phyloP scores from a whole-genome alignment of 2,329 filamentous ascomycete genomes.

The Arthrobotrys musiformis region DNA sequence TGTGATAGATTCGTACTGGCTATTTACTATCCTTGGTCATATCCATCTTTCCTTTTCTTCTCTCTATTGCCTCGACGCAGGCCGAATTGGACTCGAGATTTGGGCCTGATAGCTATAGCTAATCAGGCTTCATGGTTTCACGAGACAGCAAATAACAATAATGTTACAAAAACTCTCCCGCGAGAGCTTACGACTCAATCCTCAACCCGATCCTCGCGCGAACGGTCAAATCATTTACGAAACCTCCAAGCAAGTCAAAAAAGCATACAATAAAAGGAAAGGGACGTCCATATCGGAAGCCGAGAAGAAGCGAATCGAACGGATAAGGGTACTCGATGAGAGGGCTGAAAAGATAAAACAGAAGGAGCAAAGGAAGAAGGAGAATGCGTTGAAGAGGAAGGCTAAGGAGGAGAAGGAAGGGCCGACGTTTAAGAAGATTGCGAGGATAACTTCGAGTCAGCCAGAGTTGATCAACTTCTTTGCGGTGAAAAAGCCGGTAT shows the following conservation, averaged over 20 bases:
- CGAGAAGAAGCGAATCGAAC: constrained; percentile 35
- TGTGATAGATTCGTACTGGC: background rate
- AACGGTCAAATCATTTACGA: constrained; percentile 37
- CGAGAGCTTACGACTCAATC: constrained; percentile 37
- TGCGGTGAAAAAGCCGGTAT: constrained; percentile 30
- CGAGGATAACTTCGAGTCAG: constrained; percentile 48
- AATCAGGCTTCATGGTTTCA: background rate
- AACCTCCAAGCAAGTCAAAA: constrained; percentile 50
- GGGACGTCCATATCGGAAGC: constrained; percentile 33
- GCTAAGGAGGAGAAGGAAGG: constrained; percentile 53
- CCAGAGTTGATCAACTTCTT: constrained; percentile 51
- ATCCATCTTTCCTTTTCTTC: background rate
- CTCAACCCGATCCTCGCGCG: constrained; percentile 1
- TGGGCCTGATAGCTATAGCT: too few species aligned
- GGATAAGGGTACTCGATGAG: constrained; percentile 40
- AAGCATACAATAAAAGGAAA: constrained; percentile 39
- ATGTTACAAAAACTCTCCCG: constrained; percentile 43
- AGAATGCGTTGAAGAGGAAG: constrained; percentile 51
- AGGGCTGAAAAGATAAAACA: constrained; percentile 43
- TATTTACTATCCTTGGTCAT: background rate
- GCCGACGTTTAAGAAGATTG: constrained; percentile 29
- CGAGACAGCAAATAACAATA: background rate
- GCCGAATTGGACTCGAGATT: background rate
- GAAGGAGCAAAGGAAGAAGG: constrained; percentile 50
- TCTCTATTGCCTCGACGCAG: background rate